A percentile compares a stretch with the other conserved stretches of the same genome.
phyloP scores from a whole-genome alignment of 176 grass and related monocot species.

The Areca catechu region DNA sequence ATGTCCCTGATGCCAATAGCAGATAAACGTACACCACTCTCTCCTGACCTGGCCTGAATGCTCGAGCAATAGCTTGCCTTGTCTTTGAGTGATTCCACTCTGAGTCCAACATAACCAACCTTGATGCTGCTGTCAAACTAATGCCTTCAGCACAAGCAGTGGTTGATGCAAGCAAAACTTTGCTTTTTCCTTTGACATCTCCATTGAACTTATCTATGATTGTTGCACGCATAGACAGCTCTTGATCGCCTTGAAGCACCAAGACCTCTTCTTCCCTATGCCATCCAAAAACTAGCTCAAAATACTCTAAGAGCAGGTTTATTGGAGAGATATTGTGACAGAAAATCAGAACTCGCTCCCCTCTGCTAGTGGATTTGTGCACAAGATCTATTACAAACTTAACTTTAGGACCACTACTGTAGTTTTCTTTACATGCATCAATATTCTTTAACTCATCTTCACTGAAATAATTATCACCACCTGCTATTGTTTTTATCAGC shows the following conservation, averaged over 20 bases:
- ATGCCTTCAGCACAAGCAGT: conserved; percentile 91
- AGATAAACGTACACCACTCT: conserved; percentile 79
- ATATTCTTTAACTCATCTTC: conserved; percentile 35
- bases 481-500: conserved; percentile 45
- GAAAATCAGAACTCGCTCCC: conserved; percentile 82
- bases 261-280: conserved; percentile 61
- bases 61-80: conserved; percentile 83
- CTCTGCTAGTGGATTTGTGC: conserved; percentile 50
- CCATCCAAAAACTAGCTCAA: conserved; percentile 61
- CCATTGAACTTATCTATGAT: conserved; percentile 81
- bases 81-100: conserved; percentile 97
- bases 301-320: conserved; percentile 44
- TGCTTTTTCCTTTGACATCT: conserved; percentile 39
- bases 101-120: conserved; percentile 79
- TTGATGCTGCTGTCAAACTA: conserved; percentile 80
- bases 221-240: conserved; percentile 41
- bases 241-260: conserved; percentile 66
- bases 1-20: conserved; percentile 54
- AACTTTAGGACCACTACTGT: conserved; percentile 43
- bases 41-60: conserved; percentile 74
- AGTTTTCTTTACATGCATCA: conserved; percentile 22
- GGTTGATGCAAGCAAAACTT: conserved; percentile 79
- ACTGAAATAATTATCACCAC: conserved; percentile 42
- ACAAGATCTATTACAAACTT: conserved; percentile 81
- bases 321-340: conserved; percentile 75